Conservation (phyloP, 176 grass and related monocot species). For the Bonia amplexicaulis region DNA sequence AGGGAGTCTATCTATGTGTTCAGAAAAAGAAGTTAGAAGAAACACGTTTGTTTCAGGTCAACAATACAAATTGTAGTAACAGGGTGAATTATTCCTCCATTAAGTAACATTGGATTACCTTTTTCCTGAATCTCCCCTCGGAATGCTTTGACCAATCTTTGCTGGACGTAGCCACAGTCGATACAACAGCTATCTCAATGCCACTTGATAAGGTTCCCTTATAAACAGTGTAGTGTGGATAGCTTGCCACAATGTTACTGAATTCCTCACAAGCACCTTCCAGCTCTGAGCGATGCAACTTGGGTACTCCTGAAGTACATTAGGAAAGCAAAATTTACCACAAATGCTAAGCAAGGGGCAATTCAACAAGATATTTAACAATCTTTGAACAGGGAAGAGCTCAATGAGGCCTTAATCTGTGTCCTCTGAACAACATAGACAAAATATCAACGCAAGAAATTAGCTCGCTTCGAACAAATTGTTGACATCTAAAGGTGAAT, state of each 20-base stretch:
- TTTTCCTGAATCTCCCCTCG: conserved; percentile 80
- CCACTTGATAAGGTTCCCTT: conserved; percentile 97
- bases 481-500: not conserved
- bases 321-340: conserved; percentile 5
- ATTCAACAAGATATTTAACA: conserved; percentile 16
- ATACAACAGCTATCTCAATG: conserved; percentile 90
- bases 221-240: conserved; percentile 75
- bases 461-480: not conserved
- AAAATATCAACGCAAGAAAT: not conserved
- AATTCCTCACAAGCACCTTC: conserved; percentile 96
- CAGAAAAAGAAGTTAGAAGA: conserved; percentile 30
- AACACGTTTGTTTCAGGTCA: conserved; percentile 10
- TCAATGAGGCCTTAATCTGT: not conserved
- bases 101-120: conserved; percentile 46
- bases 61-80: conserved; percentile 7
- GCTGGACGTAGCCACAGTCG: conserved; percentile 50
- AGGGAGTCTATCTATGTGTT: conserved; percentile 78
- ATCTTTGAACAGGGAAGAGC: not conserved
- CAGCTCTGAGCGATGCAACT: conserved; percentile 76
- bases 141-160: conserved; percentile 89
- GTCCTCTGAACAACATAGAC: not conserved
- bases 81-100: not conserved
- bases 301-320: conserved; percentile 72
- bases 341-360: not conserved
- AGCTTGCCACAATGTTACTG: conserved; percentile 78